Conservation (phyloP, 306 rosid species). For the Acacia acuminata region DNA sequence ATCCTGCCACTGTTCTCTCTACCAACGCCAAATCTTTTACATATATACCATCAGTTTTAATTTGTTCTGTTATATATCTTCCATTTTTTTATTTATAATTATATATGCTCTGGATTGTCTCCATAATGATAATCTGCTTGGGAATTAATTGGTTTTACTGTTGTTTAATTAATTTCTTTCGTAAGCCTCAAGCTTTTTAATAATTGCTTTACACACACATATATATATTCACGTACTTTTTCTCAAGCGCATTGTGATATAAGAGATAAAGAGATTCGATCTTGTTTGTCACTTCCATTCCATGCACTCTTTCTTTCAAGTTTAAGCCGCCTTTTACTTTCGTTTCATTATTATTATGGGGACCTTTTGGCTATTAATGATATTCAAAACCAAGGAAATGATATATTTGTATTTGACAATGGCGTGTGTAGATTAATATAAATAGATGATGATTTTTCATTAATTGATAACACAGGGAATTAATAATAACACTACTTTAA, state of each 20-base stretch:
- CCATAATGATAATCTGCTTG: background rate
- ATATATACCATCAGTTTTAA: background rate
- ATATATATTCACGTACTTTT: background rate
- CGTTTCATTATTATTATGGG: background rate
- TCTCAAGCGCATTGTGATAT: background rate
- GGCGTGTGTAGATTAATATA: background rate
- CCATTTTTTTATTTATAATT: background rate
- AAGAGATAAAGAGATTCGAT: background rate
- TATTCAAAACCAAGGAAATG: background rate
- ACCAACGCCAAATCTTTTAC: background rate
- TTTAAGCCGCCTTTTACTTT: background rate
- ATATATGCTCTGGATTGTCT: no score
- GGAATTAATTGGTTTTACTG: background rate
- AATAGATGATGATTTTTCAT: constrained; percentile 20
- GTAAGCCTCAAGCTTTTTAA: background rate
- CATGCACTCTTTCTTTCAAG: background rate
- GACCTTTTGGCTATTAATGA: background rate
- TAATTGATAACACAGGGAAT: background rate
- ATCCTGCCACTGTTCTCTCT: background rate
- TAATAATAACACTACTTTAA: background rate
- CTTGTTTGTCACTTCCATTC: background rate
- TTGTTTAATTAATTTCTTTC: background rate
- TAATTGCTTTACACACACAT: background rate
- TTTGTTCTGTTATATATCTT: background rate
- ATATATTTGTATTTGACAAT: background rate